Conservation (phyloP, 805 yeast genomes). For the Grigorovia jiainica region DNA sequence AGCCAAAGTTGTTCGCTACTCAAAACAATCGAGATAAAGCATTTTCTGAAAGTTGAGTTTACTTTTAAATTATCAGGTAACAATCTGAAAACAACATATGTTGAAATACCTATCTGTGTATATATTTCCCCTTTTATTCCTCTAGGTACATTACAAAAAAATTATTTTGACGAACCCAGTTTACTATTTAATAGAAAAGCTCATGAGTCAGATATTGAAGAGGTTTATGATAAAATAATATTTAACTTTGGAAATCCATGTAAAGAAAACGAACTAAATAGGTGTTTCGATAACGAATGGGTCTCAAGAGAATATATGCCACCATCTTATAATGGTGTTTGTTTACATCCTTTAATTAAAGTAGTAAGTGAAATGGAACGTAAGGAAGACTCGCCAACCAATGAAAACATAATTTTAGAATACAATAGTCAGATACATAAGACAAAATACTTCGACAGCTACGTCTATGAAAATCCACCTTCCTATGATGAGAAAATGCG, state of each 20-base stretch:
- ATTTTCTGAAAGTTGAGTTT: constrained; percentile 74
- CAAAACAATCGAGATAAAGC: constrained; percentile 70
- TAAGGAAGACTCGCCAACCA: not conserved
- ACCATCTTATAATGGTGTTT: not conserved
- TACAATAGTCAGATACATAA: not conserved
- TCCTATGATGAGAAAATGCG: too few species aligned
- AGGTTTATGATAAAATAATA: not conserved
- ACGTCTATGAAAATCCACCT: too few species aligned
- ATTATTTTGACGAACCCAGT: constrained; percentile 2
- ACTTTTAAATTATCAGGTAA: constrained; percentile 82
- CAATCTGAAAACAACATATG: constrained; percentile 83
- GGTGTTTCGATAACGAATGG: not conserved
- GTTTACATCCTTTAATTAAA: not conserved
- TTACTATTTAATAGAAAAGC: not conserved
- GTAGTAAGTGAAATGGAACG: not conserved
- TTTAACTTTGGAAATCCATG: not conserved
- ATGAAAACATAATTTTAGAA: not conserved
- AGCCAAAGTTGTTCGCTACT: constrained; percentile 81
- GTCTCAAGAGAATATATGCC: not conserved
- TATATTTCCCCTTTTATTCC: constrained; percentile 80
- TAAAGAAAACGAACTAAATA: not conserved
- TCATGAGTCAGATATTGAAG: not conserved
- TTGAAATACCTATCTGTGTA: constrained; percentile 72
- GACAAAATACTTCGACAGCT: too few species aligned
- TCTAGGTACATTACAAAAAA: constrained; percentile 29